A percentile compares a stretch with the other conserved stretches of the same genome.
These are phyloP conservation scores for Xylariaceae sp. DNA, from an alignment of 2,329 filamentous ascomycete genomes.

Conservation along the genomic window DNA sequence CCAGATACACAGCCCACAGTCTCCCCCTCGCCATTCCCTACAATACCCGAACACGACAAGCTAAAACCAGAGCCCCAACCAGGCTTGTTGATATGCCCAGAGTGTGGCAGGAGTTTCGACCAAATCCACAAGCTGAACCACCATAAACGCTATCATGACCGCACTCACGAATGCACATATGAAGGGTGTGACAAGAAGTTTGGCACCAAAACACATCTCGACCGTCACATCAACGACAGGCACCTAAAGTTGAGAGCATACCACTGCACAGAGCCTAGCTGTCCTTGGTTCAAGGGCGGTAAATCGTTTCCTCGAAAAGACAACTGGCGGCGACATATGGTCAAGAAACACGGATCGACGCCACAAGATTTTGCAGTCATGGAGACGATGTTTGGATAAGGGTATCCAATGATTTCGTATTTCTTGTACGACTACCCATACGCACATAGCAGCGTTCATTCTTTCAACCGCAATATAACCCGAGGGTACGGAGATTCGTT, in stretches of 20 bases:
- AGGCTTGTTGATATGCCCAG: conserved; percentile 44
- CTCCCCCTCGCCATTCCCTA: conserved; percentile 40
- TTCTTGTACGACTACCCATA: conserved; percentile 16
- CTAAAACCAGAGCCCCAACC: conserved; percentile 33
- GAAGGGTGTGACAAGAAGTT: conserved; percentile 60
- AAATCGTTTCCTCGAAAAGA: conserved; percentile 67
- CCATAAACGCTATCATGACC: conserved; percentile 66
- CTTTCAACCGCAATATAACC: no score
- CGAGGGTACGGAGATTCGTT: conserved; percentile 3
- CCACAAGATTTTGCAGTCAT: conserved; percentile 35
- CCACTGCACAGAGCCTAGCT: conserved; percentile 60
- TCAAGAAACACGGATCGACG: conserved; percentile 57
- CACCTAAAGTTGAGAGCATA: conserved; percentile 66
- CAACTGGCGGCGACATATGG: conserved; percentile 68
- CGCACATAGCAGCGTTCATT: background rate
- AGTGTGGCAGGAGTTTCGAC: conserved; percentile 57
- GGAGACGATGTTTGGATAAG: conserved; percentile 34
- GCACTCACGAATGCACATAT: conserved; percentile 53
- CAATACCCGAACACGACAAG: conserved; percentile 31
- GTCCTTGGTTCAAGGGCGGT: conserved; percentile 63
- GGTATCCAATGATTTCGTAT: background rate
- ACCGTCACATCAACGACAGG: conserved; percentile 67
- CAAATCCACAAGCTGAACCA: conserved; percentile 67
- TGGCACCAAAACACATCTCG: conserved; percentile 66
- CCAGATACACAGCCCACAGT: conserved; percentile 41